Evolutionary conservation across 2,329 filamentous ascomycete species (phyloP).

Genomic region (Alternaria arborescens): DNA sequence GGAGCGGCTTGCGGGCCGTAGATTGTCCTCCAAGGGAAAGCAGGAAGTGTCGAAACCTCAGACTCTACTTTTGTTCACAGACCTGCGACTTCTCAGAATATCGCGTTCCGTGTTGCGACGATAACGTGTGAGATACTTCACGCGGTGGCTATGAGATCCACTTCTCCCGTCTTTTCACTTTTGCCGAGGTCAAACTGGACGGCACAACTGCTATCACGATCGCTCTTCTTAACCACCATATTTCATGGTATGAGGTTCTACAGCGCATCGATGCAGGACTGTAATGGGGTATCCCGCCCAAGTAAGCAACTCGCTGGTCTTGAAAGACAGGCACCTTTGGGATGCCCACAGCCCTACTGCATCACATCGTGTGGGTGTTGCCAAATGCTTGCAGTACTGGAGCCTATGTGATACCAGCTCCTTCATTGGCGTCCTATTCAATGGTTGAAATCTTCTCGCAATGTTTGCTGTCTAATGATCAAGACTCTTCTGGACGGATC

Average conservation of each 20-base stretch:
- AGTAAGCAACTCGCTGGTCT: neutral
- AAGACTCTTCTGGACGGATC: too few species aligned
- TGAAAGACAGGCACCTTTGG: neutral
- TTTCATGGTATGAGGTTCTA: neutral
- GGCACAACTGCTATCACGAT: neutral
- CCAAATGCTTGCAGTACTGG: neutral
- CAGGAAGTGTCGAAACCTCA: neutral
- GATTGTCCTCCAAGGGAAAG: neutral
- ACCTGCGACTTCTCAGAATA: neutral
- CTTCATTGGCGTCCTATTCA: neutral
- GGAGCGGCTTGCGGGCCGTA: slow-evolving; percentile 17
- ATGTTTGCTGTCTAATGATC: too few species aligned
- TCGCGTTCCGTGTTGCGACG: neutral
- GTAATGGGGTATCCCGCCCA: neutral
- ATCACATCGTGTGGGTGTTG: neutral
- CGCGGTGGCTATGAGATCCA: neutral
- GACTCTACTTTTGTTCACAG: neutral
- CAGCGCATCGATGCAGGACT: neutral
- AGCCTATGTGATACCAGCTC: neutral
- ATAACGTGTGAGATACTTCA: neutral
- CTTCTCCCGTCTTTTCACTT: neutral
- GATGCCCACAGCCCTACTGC: neutral
- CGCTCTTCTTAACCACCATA: neutral
- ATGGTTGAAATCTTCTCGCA: neutral
- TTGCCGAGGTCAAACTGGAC: slow-evolving; percentile 11